phyloP scores from a whole-genome alignment of 1,139 yeast genomes.

The Diutina mesorugosa region DNA sequence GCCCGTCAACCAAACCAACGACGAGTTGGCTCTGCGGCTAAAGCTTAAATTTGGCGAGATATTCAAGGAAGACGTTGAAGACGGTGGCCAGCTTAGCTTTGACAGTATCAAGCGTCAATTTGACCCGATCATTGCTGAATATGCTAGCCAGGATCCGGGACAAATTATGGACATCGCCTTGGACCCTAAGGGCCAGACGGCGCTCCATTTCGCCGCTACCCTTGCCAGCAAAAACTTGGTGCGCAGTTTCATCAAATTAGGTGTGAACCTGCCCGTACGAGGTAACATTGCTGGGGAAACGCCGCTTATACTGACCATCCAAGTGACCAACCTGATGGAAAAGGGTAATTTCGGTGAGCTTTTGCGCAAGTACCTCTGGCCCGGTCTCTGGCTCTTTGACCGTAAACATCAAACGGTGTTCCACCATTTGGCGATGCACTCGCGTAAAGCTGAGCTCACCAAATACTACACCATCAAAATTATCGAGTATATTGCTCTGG shows the following conservation, averaged over 20 bases:
- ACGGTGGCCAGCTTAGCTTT: slow-evolving; percentile 4
- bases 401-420: slow-evolving; percentile 21
- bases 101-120: slow-evolving; percentile 9
- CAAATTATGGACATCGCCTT: slow-evolving; percentile 21
- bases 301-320: slow-evolving; percentile 26
- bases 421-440: slow-evolving; percentile 23
- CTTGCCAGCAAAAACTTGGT: slow-evolving; percentile 28
- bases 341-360: slow-evolving; percentile 26
- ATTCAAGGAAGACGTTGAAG: slow-evolving; percentile 11
- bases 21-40: slow-evolving; percentile 33
- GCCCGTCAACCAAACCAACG: slow-evolving; percentile 15
- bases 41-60: slow-evolving; percentile 31
- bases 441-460: slow-evolving; percentile 18
- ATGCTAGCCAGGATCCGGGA: slow-evolving; percentile 1
- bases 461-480: slow-evolving; percentile 66
- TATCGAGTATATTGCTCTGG: slow-evolving; percentile 33
- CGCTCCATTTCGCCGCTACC: slow-evolving; percentile 33
- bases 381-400: slow-evolving; percentile 25
- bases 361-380: slow-evolving; percentile 23
- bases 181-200: slow-evolving; percentile 31
- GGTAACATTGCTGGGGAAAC: slow-evolving; percentile 29
- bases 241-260: slow-evolving; percentile 21
- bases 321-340: slow-evolving; percentile 35
- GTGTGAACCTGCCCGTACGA: slow-evolving; percentile 27
- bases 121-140: slow-evolving; percentile 8